A percentile compares a stretch with the other conserved stretches of the same genome.
Evolutionary conservation across 768 basidiomycete species (phyloP).

Genomic region (Rubroboletus satanas): DNA sequence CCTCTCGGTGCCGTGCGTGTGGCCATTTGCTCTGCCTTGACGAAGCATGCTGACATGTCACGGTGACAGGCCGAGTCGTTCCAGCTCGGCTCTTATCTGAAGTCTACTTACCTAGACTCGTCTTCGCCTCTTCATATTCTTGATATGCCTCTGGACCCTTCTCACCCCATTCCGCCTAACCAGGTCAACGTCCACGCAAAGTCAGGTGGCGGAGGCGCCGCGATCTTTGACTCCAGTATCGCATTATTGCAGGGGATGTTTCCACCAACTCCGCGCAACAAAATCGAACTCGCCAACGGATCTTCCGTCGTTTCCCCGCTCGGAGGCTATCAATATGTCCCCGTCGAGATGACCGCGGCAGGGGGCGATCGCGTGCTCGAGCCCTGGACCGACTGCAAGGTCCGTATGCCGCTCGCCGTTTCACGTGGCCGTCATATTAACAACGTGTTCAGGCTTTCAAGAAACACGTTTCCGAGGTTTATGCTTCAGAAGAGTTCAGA

Average conservation of each 20-base stretch:
- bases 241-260: conserved; percentile 81
- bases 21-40: neutral
- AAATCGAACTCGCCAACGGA: conserved; percentile 73
- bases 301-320: conserved; percentile 70
- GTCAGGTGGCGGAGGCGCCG: conserved; percentile 73
- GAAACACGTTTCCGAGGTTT: conserved; percentile 60
- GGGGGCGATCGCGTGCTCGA: conserved; percentile 72
- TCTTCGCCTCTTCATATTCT: conserved; percentile 64
- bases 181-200: conserved; percentile 76
- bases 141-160: conserved; percentile 58
- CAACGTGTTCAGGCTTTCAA: conserved; percentile 49
- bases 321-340: conserved; percentile 83
- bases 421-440: conserved; percentile 36
- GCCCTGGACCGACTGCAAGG: conserved; percentile 67
- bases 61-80: conserved; percentile 60
- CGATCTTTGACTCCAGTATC: conserved; percentile 80
- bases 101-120: conserved; percentile 62
- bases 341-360: conserved; percentile 51
- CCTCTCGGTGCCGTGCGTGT: conserved; percentile 65
- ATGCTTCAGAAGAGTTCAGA: conserved; percentile 63
- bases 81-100: conserved; percentile 57
- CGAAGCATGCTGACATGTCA: conserved; percentile 4
- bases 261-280: conserved; percentile 69
- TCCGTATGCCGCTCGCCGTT: conserved; percentile 29
- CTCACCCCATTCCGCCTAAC: conserved; percentile 56